Base-by-base conservation (phyloP, 2,329 filamentous ascomycete species). In the Waltergamsia citrina region DNA sequence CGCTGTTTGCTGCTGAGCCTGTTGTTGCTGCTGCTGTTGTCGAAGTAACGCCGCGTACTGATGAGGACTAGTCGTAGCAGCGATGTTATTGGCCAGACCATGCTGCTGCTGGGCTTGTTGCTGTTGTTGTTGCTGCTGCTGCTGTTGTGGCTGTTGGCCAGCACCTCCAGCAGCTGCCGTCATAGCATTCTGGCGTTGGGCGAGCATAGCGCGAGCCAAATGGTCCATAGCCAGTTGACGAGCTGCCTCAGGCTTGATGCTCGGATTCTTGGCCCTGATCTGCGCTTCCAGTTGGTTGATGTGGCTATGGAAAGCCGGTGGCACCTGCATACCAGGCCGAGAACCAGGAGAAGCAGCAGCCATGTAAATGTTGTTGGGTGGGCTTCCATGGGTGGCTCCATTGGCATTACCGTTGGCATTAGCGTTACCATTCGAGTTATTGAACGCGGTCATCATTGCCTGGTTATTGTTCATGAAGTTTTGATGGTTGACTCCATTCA, bases 31-130 rank as follows among this genome's bases (percentile, higher is more conserved):
- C 40, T 75, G 71, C 43, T 76, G 72, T 25, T 72, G 69, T 29
- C 72, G 56, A 7, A 77, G 61, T 22, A 76, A 55, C 36, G 73
- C 71, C 2, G 72, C 72, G 45, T 77, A 76, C 40, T 77, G 72
- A 26, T 76, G 71, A 19, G 72, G 72, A 37, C 67, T 71, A 2
- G 62, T 60, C 1, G 66, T 67, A 14, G 60, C 58, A 2, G 62
- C 54, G 32, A 70, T 60, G 14, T 65, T 62, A 33, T 65, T 71
- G 12, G 66, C 27, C 34, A 71, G 61, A 3, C 62, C 61, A 11
- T 66, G 54, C 41, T 71, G 65, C 24, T 32, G 33, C n/a, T 32
- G 16, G 4, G 24, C 37, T n/a, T n/a, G n/a, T n/a, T n/a, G n/a
- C n/a, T n/a, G n/a, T n/a, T n/a, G n/a, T n/a, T n/a, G n/a, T n/a